Percentiles rank a stretch among this genome's conserved stretches.
Conservation (phyloP, 345 rosid genomes). For the Sisymbrium altissimum region DNA sequence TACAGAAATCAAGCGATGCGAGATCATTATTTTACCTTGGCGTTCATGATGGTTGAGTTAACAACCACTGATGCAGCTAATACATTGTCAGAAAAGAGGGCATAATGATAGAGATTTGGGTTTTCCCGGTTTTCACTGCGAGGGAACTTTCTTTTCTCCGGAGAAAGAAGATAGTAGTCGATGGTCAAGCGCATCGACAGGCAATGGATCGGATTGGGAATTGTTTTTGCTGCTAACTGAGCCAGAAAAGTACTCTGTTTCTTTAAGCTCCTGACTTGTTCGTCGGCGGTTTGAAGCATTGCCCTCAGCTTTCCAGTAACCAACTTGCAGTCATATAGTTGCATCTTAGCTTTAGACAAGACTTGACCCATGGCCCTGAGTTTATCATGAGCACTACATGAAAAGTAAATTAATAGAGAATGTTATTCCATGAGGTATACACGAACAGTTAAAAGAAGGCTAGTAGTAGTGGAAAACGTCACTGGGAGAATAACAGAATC, state of each 20-base stretch:
- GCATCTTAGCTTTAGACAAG: slow-evolving; percentile 73
- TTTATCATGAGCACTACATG: slow-evolving; percentile 68
- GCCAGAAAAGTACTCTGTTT: slow-evolving; percentile 98
- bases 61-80: slow-evolving; percentile 99
- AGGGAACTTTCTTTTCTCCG: slow-evolving; percentile 88
- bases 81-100: slow-evolving; percentile 98
- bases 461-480: not conserved
- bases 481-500: slow-evolving; percentile 2
- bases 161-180: slow-evolving; percentile 83
- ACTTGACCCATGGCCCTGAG: slow-evolving; percentile 90
- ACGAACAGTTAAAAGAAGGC: not conserved
- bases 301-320: slow-evolving; percentile 97
- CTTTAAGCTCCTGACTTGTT: slow-evolving; percentile 95
- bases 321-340: slow-evolving; percentile 88
- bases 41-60: slow-evolving; percentile 87
- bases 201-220: slow-evolving; percentile 97
- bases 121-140: slow-evolving; percentile 82
- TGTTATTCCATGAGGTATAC: not conserved
- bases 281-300: slow-evolving; percentile 96
- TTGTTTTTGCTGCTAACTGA: slow-evolving; percentile 98
- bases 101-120: slow-evolving; percentile 86
- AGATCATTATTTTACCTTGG: slow-evolving; percentile 59
- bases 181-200: slow-evolving; percentile 94
- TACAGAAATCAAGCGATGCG: not conserved
- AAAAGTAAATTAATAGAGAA: not conserved